Evolutionary conservation across 73 alveolate species (phyloP).

Genomic region (Paramecium caudatum): DNA sequence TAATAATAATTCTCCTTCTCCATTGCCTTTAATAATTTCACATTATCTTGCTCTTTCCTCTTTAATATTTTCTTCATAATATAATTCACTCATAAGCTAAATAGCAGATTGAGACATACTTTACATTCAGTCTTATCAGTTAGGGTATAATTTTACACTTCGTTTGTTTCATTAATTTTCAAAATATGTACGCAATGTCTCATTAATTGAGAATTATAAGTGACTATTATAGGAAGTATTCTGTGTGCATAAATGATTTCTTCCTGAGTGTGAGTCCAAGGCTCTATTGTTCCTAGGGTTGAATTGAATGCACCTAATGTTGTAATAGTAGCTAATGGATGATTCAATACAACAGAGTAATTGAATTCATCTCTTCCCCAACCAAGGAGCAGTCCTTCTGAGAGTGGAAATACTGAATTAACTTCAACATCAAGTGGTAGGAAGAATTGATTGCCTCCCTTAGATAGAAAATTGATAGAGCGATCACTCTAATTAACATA

Average conservation of each 20-base stretch:
- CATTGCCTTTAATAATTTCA: slow-evolving; percentile 57
- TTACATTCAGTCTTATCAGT: slow-evolving; percentile 4
- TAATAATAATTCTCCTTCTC: slow-evolving; percentile 69
- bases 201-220: slow-evolving; percentile 51
- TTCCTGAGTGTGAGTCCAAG: slow-evolving; percentile 52
- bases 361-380: slow-evolving; percentile 70
- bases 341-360: slow-evolving; percentile 53
- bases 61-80: slow-evolving; percentile 73
- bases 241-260: slow-evolving; percentile 42
- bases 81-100: slow-evolving; percentile 61
- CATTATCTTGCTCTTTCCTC: slow-evolving; percentile 64
- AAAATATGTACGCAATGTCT: slow-evolving; percentile 66
- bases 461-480: slow-evolving; percentile 30
- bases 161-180: slow-evolving; percentile 7
- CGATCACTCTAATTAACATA: slow-evolving; percentile 4
- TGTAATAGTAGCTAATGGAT: slow-evolving; percentile 32
- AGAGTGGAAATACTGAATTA: neutral
- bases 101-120: neutral
- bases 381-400: slow-evolving; percentile 59
- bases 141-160: slow-evolving; percentile 7
- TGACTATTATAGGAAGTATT: slow-evolving; percentile 31
- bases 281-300: slow-evolving; percentile 36
- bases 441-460: slow-evolving; percentile 61
- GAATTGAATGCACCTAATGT: slow-evolving; percentile 42
- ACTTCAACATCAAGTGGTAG: slow-evolving; percentile 54